A percentile compares a stretch with the other conserved stretches of the same genome.
Evolutionary conservation across 1,139 yeast genomes (phyloP).

Genomic region (Debaryomyces coudertii): DNA sequence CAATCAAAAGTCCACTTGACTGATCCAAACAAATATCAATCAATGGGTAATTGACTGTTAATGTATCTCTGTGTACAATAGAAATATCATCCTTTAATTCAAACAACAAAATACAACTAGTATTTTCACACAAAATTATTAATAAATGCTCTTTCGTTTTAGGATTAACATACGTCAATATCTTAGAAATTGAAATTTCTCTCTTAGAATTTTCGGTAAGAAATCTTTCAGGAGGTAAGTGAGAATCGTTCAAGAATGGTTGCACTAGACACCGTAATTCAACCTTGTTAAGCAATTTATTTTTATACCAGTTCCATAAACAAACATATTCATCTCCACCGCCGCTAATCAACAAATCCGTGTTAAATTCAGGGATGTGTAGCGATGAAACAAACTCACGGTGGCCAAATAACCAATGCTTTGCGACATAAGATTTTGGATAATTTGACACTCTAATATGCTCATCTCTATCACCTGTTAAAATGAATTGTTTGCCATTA

Average conservation of each 20-base stretch:
- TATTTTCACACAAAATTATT: conserved; percentile 57
- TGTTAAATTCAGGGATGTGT: conserved; percentile 53
- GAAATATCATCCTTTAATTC: conserved; percentile 28
- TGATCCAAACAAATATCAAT: conserved; percentile 29
- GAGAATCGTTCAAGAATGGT: conserved; percentile 56
- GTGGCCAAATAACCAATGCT: conserved; percentile 87
- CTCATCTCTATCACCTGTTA: conserved; percentile 94
- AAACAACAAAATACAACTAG: conserved; percentile 53
- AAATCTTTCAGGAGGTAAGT: conserved; percentile 69
- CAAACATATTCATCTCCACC: conserved; percentile 88
- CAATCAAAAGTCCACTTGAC: conserved; percentile 34
- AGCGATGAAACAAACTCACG: conserved; percentile 74
- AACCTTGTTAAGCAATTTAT: conserved; percentile 50
- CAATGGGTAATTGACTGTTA: conserved; percentile 27
- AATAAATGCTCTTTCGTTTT: conserved; percentile 28
- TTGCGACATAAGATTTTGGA: conserved; percentile 78
- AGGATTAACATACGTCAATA: conserved; percentile 33
- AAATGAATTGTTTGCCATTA: conserved; percentile 54
- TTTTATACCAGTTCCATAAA: conserved; percentile 75
- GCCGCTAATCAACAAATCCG: conserved; percentile 63
- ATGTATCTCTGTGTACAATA: conserved; percentile 30
- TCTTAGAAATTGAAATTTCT: conserved; percentile 58
- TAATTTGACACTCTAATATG: conserved; percentile 86
- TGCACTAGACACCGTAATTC: conserved; percentile 52
- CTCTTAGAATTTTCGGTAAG: conserved; percentile 53